Evolutionary conservation across 331 rosid genomes (phyloP), one percentile per base, ranked within the genome.

Genomic region (Erythrophleum ivorense): DNA sequence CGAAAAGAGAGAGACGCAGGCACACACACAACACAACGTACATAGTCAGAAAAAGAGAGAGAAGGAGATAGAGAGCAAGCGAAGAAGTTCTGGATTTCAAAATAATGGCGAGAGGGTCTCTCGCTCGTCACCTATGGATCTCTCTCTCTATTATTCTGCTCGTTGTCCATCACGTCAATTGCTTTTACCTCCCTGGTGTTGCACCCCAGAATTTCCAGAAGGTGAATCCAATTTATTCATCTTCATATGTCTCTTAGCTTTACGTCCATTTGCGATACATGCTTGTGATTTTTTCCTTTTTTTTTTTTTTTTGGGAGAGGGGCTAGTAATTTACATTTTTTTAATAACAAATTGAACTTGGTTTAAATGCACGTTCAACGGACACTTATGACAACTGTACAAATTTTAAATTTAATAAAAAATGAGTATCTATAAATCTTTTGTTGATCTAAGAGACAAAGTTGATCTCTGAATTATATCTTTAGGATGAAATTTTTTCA

Each of bases 171-270:
- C 88, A 77, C 33, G 88, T 55, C 71, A 81, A 80, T 33, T 85
- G 87, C 84, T 93, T 91, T 82, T 89, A 93, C 78, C 97, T 93
- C 71, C 95, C 92, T 34, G 97, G 94, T 71, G 97, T 93, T 29
- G 92, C 96, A 21, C 97, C 97, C 29, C 88, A 89, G 71, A 94
- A 89, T 84, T 93, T 93, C 77, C 81, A 55, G 60, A 80, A 79
- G 87, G 97, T 92, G 18, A 29, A 73, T 64, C 29, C 62, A 53
- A 6, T n/a, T 36, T 40, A 55, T 24, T 29, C 48, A 6, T 62
- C 40, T 36, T 36, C 43, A 36, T 65, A 52, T 71, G 0, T 48
- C 4, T 13, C n/a, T 18, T 33, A 4, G 40, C 16, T 74, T 21
- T 7, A 54, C 36, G 8, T 62, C 18, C 48, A 15, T 64, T 29